A percentile compares a stretch with the other conserved stretches of the same genome.
Conservation (phyloP, 768 basidiomycete genomes). For the Hygrophoropsis aurantiaca region DNA sequence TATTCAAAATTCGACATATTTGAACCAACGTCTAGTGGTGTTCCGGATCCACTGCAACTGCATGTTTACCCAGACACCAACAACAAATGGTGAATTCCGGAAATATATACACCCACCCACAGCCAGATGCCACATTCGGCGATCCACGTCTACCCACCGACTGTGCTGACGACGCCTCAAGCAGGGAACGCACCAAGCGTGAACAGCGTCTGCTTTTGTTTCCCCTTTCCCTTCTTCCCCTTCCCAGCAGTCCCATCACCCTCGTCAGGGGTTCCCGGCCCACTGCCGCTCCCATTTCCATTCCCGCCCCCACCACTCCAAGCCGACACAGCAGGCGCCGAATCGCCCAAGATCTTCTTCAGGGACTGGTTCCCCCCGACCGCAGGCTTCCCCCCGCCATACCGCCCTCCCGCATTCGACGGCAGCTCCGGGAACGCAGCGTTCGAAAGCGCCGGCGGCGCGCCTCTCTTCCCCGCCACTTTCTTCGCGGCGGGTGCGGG, state of each 20-base stretch:
- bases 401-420: constrained; percentile 31
- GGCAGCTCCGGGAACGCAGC: constrained; percentile 72
- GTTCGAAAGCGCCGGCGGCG: constrained; percentile 44
- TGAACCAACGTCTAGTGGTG: too few relatives aligned
- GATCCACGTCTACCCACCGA: too few relatives aligned
- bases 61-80: too few relatives aligned
- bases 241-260: constrained; percentile 30
- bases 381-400: constrained; percentile 38
- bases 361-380: constrained; percentile 67
- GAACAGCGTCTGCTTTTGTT: constrained; percentile 84
- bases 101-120: too few relatives aligned
- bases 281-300: constrained; percentile 8
- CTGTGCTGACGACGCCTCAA: constrained; percentile 7
- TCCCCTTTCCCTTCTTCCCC: constrained; percentile 77
- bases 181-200: constrained; percentile 54
- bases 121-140: too few relatives aligned
- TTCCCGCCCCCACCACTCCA: constrained; percentile 22
- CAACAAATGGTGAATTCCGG: too few relatives aligned
- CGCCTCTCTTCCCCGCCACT: too few relatives aligned
- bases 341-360: constrained; percentile 63
- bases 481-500: constrained; percentile 11
- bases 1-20: too few relatives aligned
- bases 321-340: constrained; percentile 30
- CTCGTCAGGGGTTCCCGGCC: constrained; percentile 9
- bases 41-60: too few relatives aligned